A percentile compares a stretch with the other conserved stretches of the same genome.
Evolutionary conservation across 2,329 filamentous ascomycete species (phyloP).

Genomic region (Claviceps humidiphila): DNA sequence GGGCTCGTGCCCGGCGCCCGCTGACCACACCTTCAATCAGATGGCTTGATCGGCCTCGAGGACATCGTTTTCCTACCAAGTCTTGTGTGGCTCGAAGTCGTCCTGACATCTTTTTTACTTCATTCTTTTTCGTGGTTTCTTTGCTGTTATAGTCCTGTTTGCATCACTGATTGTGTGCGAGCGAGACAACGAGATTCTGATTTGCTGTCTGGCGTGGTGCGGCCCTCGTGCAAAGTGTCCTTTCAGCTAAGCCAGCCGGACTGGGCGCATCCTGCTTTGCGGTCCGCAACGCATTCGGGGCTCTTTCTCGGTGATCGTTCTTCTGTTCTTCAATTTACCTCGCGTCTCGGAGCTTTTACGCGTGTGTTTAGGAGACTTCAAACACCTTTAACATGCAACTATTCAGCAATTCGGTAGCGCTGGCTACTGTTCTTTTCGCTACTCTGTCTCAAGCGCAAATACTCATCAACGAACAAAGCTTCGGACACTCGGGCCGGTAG

Average conservation of each 20-base stretch:
- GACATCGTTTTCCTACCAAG: background rate
- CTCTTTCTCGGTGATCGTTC: background rate
- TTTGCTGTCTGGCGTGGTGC: background rate
- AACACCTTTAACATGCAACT: constrained; percentile 4
- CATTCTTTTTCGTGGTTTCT: background rate
- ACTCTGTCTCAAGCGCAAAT: constrained; percentile 47
- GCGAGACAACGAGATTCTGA: background rate
- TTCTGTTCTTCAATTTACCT: background rate
- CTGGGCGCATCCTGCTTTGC: background rate
- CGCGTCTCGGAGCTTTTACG: background rate
- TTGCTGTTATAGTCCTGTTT: background rate
- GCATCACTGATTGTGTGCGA: background rate
- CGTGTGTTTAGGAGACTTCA: background rate
- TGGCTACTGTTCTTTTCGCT: constrained; percentile 30
- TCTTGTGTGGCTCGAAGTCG: background rate
- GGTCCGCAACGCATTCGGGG: background rate
- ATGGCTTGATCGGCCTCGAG: background rate
- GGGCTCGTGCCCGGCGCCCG: constrained; percentile 1
- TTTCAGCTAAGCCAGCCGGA: constrained; percentile 2
- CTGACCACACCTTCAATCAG: background rate
- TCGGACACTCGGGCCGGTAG: constrained; percentile 57
- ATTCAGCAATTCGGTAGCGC: constrained; percentile 13
- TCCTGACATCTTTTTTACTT: background rate
- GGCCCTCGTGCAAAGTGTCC: background rate
- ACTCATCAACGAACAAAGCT: constrained; percentile 61